These are phyloP conservation scores for Fragaria vesca DNA, from an alignment of 306 rosid species.

Conservation along the genomic window DNA sequence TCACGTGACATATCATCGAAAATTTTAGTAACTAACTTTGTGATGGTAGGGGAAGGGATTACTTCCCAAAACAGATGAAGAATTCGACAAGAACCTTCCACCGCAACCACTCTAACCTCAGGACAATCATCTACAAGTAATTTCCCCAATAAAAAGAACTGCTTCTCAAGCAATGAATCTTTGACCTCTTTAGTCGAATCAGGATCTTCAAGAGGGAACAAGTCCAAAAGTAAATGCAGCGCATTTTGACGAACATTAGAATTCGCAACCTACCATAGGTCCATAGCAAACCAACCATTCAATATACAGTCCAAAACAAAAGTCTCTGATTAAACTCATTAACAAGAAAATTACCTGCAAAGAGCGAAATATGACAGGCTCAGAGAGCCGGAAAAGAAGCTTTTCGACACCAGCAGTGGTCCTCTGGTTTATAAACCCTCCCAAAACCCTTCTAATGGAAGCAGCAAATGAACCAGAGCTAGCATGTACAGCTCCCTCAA, in stretches of 20 bases:
- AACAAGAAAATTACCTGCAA: conserved; percentile 59
- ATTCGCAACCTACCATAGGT: conserved; percentile 65
- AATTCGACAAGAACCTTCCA: conserved; percentile 84
- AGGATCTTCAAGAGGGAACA: conserved; percentile 93
- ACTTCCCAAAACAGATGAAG: conserved; percentile 91
- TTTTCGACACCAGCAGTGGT: conserved; percentile 79
- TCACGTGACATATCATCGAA: conserved; percentile 78
- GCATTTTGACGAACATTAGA: conserved; percentile 91
- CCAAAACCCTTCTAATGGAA: conserved; percentile 72
- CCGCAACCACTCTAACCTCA: conserved; percentile 78
- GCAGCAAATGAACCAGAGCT: conserved; percentile 55
- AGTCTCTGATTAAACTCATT: background rate
- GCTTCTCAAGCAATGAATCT: conserved; percentile 73
- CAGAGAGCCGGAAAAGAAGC: conserved; percentile 66
- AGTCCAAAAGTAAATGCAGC: conserved; percentile 72
- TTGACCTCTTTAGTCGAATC: conserved; percentile 87
- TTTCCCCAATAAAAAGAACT: conserved; percentile 75
- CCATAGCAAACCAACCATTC: background rate
- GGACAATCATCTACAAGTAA: conserved; percentile 72
- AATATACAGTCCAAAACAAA: background rate
- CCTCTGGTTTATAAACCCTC: conserved; percentile 79
- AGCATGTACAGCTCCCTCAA: conserved; percentile 69
- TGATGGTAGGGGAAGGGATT: conserved; percentile 73
- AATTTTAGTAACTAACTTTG: conserved; percentile 62
- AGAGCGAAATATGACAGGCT: conserved; percentile 89